Conservation (phyloP, 2,329 filamentous ascomycete genomes). For the Colletotrichum trifolii region DNA sequence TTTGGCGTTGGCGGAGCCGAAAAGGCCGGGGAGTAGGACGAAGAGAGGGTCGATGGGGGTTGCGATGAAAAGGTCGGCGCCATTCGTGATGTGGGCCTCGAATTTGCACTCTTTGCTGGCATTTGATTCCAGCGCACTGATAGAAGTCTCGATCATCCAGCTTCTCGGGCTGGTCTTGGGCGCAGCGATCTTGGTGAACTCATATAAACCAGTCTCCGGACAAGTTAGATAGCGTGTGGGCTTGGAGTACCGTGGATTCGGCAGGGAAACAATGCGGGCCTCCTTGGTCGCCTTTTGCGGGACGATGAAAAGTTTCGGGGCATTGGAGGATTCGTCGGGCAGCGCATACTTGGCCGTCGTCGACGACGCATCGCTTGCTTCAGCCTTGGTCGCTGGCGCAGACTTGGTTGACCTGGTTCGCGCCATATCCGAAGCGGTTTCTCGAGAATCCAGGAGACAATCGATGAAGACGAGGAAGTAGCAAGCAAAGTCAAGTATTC, state of each 20-base stretch:
- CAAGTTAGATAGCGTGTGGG: slow-evolving; percentile 72
- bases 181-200: slow-evolving; percentile 69
- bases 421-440: slow-evolving; percentile 52
- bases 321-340: slow-evolving; percentile 51
- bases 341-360: slow-evolving; percentile 53
- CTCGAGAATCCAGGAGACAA: neutral
- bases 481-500: no score
- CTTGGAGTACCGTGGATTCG: slow-evolving; percentile 66
- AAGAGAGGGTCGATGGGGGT: slow-evolving; percentile 89
- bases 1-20: slow-evolving; percentile 53
- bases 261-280: slow-evolving; percentile 69
- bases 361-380: slow-evolving; percentile 41
- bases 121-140: slow-evolving; percentile 34
- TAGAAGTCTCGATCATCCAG: slow-evolving; percentile 65
- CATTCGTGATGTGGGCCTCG: slow-evolving; percentile 62
- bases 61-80: slow-evolving; percentile 82
- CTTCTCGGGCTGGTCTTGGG: slow-evolving; percentile 67
- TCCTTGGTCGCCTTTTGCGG: slow-evolving; percentile 64
- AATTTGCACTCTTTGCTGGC: slow-evolving; percentile 35
- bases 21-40: slow-evolving; percentile 79
- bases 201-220: slow-evolving; percentile 70
- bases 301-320: slow-evolving; percentile 69
- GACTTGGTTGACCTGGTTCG: slow-evolving; percentile 59
- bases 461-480: no score
- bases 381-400: slow-evolving; percentile 46